Percentiles rank a stretch among this genome's conserved stretches.
phyloP scores from a whole-genome alignment of 2,329 filamentous ascomycete genomes.

The Nannizziopsis arthrosporioides region DNA sequence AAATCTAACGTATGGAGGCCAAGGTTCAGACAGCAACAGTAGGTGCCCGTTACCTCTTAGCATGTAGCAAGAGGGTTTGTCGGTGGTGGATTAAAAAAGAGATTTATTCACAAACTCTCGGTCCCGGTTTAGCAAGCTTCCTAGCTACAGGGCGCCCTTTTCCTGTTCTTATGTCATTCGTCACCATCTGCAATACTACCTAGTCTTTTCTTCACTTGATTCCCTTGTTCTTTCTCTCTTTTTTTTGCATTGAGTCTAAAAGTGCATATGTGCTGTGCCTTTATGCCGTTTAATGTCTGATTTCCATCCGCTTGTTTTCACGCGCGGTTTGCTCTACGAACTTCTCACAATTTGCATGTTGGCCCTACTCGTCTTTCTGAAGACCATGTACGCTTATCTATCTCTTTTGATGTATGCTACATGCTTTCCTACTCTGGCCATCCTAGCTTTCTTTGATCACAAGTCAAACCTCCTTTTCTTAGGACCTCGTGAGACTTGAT shows the following conservation, averaged over 20 bases:
- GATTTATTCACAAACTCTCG: not conserved
- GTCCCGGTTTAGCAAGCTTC: not conserved
- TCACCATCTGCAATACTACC: not conserved
- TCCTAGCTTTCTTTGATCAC: not conserved
- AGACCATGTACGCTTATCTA: conserved; percentile 9
- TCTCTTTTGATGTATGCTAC: conserved; percentile 7
- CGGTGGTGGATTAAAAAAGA: not conserved
- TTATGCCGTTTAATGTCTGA: conserved; percentile 7
- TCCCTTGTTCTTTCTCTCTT: not conserved
- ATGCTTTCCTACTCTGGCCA: conserved; percentile 3
- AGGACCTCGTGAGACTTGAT: not conserved
- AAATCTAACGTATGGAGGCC: conserved; percentile 14
- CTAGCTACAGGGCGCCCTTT: not conserved
- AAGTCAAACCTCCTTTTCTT: not conserved
- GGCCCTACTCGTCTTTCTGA: not conserved
- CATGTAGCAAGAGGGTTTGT: not conserved
- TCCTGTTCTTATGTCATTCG: not conserved
- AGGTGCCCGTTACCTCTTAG: not conserved
- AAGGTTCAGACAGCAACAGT: conserved; percentile 12
- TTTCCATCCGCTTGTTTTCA: not conserved
- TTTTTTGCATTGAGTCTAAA: conserved; percentile 6
- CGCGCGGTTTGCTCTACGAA: not conserved
- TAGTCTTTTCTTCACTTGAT: not conserved
- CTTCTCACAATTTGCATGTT: not conserved
- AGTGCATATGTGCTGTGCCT: conserved; percentile 11